Base-by-base conservation (phyloP, 805 yeast species). In the Kodamaea lidongshanica region DNA sequence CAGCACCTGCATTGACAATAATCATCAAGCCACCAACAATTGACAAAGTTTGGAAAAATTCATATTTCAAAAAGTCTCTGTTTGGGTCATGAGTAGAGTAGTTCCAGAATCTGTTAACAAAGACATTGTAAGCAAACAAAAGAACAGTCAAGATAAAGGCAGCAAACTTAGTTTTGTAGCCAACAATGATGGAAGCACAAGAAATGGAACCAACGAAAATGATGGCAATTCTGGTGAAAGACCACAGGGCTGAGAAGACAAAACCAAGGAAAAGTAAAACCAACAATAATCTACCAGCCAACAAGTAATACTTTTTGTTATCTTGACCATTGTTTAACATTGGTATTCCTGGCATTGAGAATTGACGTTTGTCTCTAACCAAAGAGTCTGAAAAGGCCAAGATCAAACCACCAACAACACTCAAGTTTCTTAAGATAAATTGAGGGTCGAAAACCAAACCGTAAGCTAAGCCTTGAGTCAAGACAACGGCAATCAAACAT, bases 1-100 rank as follows among this genome's bases (percentile, higher is more conserved):
- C 98, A 17, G 97, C 97, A 39, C 98, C 98, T 3, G 95, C 85
- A 61, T 83, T 86, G 37, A 85, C 95, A 38, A 92, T 84, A 43
- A 92, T 65, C 39, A 89, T 62, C 40, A 89, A 72, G 1, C 97
- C 98, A 35, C 98, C 98, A 29, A 89, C 88, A 53, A 89, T 89
- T 35, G 94, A 81, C 52, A 89, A 68, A 22, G 95, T 86, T 65
- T 92, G 98, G 72, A 82, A 89, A 57, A 83, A 84, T 59, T 88
- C 97, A 57, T 88, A 92, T 58, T 83, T 83, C 55, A 86, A 62
- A 58, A 77, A 83, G 60, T 89, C 98, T 50, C 96, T 77, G 58
- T 78, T 74, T 19, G 89, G 75, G 46, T 81, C 85, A 39, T 70
- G 72, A 29, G 72, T 52, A 30, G 74, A 72, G 65, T 78, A 72